Evolutionary conservation across 163 green algal species (phyloP).

Genomic region (Picocystis sp.): DNA sequence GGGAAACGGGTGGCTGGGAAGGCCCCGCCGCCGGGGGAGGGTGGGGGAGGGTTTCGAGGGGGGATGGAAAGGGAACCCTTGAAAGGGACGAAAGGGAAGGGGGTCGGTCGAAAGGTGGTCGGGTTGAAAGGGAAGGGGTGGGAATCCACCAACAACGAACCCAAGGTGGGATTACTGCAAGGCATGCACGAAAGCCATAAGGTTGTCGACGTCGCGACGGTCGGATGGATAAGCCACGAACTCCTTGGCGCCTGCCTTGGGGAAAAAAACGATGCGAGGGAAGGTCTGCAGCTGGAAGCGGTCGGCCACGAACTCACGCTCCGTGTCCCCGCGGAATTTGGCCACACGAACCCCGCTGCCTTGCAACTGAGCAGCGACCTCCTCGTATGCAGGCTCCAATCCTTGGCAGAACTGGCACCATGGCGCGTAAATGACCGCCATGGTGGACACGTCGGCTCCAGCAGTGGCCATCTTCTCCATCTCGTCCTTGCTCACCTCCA

Average conservation of each 20-base stretch:
- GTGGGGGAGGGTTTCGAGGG: too few relatives aligned
- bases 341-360: slow-evolving; percentile 45
- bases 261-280: slow-evolving; percentile 74
- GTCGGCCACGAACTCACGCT: slow-evolving; percentile 59
- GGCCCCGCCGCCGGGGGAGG: too few relatives aligned
- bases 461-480: slow-evolving; percentile 7
- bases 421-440: slow-evolving; percentile 88
- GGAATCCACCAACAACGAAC: too few relatives aligned
- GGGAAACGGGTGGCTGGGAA: too few relatives aligned
- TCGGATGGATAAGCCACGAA: slow-evolving; percentile 69
- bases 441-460: slow-evolving; percentile 18
- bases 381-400: slow-evolving; percentile 25
- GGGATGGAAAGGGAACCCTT: too few relatives aligned
- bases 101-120: too few relatives aligned
- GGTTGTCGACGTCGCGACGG: slow-evolving; percentile 57
- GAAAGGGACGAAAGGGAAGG: too few relatives aligned
- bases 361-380: slow-evolving; percentile 41
- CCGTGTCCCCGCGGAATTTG: slow-evolving; percentile 79
- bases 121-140: too few relatives aligned
- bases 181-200: slow-evolving; percentile 14
- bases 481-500: slow-evolving; percentile 14
- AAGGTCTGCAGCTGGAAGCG: slow-evolving; percentile 78
- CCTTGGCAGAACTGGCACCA: slow-evolving; percentile 95
- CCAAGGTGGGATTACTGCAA: too few relatives aligned
- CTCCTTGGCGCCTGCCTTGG: slow-evolving; percentile 18